These are phyloP conservation scores for Cercospora brassicicola DNA, from an alignment of 2,329 filamentous ascomycete genomes.

Conservation along the genomic window DNA sequence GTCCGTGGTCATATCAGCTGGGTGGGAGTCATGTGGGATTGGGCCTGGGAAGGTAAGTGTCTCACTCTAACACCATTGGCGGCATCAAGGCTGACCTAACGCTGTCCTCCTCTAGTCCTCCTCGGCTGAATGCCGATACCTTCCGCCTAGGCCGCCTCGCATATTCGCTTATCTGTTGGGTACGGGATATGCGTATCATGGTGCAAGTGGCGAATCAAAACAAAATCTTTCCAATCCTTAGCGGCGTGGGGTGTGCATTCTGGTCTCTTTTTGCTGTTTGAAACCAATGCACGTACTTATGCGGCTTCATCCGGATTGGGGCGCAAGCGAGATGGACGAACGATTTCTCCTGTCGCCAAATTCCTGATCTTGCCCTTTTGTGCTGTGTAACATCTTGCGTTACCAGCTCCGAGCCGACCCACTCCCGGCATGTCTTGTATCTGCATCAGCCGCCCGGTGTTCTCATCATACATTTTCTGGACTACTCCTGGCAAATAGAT, in stretches of 20 bases:
- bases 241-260: neutral
- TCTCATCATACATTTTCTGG: neutral
- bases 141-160: neutral
- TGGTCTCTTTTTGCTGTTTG: neutral
- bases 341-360: neutral
- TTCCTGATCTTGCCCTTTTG: neutral
- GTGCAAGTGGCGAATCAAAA: neutral
- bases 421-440: neutral
- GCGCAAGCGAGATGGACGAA: neutral
- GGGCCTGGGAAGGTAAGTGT: slow-evolving; percentile 68
- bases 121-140: slow-evolving; percentile 3
- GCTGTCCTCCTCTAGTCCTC: slow-evolving; percentile 9
- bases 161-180: neutral
- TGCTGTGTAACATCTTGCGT: neutral
- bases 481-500: neutral
- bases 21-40: slow-evolving; percentile 70
- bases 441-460: neutral
- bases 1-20: slow-evolving; percentile 68
- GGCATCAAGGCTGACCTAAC: neutral
- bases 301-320: neutral
- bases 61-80: neutral
- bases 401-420: neutral
- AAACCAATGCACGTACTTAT: neutral
- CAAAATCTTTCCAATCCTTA: neutral
- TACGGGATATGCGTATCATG: neutral